Evolutionary conservation across 306 rosid species (phyloP).

Genomic region (Casuarina glauca): DNA sequence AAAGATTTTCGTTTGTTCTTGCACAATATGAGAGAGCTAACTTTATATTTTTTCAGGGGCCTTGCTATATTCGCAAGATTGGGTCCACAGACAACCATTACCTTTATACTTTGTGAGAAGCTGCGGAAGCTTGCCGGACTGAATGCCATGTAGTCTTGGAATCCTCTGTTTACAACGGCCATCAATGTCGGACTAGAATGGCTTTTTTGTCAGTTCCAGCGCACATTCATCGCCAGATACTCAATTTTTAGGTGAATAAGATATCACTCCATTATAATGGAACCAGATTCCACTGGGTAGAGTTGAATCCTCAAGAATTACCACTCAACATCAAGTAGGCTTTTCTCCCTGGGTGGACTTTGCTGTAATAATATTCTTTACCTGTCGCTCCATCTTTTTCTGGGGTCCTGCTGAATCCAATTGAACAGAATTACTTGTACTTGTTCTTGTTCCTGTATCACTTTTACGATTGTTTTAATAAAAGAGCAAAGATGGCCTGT

Average conservation of each 20-base stretch:
- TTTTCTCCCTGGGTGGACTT: background rate
- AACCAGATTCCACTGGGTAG: background rate
- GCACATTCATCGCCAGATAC: constrained; percentile 22
- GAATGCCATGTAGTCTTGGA: constrained; percentile 57
- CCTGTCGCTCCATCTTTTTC: constrained; percentile 1
- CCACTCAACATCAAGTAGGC: no score
- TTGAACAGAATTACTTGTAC: constrained; percentile 15
- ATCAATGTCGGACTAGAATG: constrained; percentile 17
- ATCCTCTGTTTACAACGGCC: constrained; percentile 17
- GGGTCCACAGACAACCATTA: constrained; percentile 94
- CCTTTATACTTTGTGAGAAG: constrained; percentile 82
- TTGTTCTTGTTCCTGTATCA: background rate
- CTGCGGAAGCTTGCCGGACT: constrained; percentile 76
- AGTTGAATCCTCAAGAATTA: background rate
- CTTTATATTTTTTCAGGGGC: constrained; percentile 63
- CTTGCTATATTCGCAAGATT: constrained; percentile 80
- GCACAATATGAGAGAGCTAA: background rate
- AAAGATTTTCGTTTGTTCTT: background rate
- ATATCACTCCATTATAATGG: constrained; percentile 10
- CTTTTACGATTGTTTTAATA: background rate
- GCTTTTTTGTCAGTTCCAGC: constrained; percentile 10
- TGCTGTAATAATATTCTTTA: constrained; percentile 13
- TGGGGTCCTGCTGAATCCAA: constrained; percentile 14
- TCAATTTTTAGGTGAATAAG: constrained; percentile 17
- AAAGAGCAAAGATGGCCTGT: background rate